Base-by-base conservation (phyloP, 2,329 filamentous ascomycete genomes). In the Cadophora luteo-olivacea region DNA sequence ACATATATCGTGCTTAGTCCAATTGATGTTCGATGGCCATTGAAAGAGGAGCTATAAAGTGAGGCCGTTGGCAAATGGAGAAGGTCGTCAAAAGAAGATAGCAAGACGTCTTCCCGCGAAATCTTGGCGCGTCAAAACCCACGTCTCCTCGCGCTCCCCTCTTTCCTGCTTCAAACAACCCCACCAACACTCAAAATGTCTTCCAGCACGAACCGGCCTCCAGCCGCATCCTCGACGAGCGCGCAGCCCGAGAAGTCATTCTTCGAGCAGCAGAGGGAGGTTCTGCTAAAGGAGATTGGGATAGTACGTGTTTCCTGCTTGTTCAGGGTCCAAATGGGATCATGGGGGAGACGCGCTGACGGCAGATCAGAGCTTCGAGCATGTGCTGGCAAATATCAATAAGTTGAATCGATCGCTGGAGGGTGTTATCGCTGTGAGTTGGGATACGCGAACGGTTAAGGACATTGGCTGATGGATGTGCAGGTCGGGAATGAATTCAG, bases 401-500 rank as follows among this genome's bases (percentile, higher is more conserved):
- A 94, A 94, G 75, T 83, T 99, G 68, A 99, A 98, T 79, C 90
- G 95, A 41, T 95, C 91, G 49, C 84, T 99, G 22, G 95, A 99
- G 81, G 92, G 94, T 66, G 91, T 98, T 24, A 94, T 97, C 69
- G 90, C 93, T 58, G 95, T 95, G 83, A 60, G 88, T 70, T 49
- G 4, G n/a, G 11, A 49, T 6, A 7, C 11, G 6, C 12, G 19
- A 8, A 7, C 1, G 45, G 51, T 11, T 60, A 22, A 36, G 22
- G 22, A 29, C n/a, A 41, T 14, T 62, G 36, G 51, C 54, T 65
- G 25, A 57, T 38, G 54, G 11, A 29, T 16, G 14, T 5, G 8
- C 25, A 93, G 90, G 90, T 99, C 64, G 96, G 96, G 48, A 97
- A 97, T 80, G 96, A 99, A 77, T 97, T 99, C 81, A 91, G 92